Conservation (phyloP, 352 stramenopile genomes). For the Globisporangium orthogonon region DNA sequence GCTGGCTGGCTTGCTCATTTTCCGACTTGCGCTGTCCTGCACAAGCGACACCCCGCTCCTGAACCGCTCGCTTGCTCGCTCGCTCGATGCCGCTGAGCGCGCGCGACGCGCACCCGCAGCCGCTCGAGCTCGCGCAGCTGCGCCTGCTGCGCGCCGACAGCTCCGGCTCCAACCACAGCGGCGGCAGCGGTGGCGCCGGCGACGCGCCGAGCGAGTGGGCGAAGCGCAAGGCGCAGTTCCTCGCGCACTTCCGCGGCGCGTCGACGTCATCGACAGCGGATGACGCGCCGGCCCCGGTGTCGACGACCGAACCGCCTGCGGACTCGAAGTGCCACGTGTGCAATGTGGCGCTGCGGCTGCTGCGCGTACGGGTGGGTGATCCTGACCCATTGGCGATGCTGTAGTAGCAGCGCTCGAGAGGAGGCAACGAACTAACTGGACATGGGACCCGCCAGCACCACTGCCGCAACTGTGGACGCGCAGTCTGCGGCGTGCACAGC, state of each 20-base stretch:
- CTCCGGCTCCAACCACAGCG: not conserved
- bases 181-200: not conserved
- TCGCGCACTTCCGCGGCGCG: slow-evolving; percentile 33
- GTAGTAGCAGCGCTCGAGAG: no score
- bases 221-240: slow-evolving; percentile 37
- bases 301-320: slow-evolving; percentile 6
- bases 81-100: not conserved
- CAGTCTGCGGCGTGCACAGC: slow-evolving; percentile 68
- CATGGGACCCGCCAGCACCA: no score
- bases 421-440: no score
- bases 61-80: no score
- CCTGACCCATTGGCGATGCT: no score
- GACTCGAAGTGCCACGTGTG: slow-evolving; percentile 67
- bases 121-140: not conserved
- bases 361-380: slow-evolving; percentile 39
- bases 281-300: slow-evolving; percentile 1
- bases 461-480: slow-evolving; percentile 56
- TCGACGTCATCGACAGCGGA: slow-evolving; percentile 9
- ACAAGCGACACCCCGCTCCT: no score
- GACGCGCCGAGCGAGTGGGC: slow-evolving; percentile 11
- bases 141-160: not conserved
- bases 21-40: no score
- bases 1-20: no score
- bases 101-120: not conserved
- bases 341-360: slow-evolving; percentile 41